Evolutionary conservation across 345 rosid genomes (phyloP).

Genomic region (Barbarea vulgaris): DNA sequence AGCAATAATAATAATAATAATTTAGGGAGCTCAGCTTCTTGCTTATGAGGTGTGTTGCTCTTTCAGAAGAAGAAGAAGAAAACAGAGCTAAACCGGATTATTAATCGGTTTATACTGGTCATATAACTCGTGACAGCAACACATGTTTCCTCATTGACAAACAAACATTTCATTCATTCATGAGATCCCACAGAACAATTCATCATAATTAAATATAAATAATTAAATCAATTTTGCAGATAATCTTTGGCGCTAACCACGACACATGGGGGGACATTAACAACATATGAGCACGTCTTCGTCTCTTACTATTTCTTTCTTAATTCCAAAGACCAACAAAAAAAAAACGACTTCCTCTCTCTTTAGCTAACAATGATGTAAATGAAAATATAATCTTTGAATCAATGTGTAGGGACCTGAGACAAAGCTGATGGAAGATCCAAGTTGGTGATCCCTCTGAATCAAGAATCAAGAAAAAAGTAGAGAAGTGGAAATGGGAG

Average conservation of each 20-base stretch:
- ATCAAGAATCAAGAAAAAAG: background rate
- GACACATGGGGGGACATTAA: conserved; percentile 18
- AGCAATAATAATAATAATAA: too few relatives aligned
- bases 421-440: conserved; percentile 5
- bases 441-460: conserved; percentile 17
- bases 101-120: too few relatives aligned
- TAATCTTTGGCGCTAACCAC: conserved; percentile 3
- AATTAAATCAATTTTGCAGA: conserved; percentile 2
- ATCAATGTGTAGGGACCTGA: conserved; percentile 28
- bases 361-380: background rate
- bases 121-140: conserved; percentile 40
- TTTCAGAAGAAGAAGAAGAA: too few relatives aligned
- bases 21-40: too few relatives aligned
- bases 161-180: conserved; percentile 44
- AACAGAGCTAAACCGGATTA: too few relatives aligned
- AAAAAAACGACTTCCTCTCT: background rate
- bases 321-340: background rate
- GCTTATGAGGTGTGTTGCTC: too few relatives aligned
- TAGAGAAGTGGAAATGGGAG: background rate
- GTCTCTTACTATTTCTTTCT: background rate
- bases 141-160: conserved; percentile 34
- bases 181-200: background rate
- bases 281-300: conserved; percentile 36
- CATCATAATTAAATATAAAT: background rate
- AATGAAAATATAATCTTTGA: background rate